Evolutionary conservation across 106 monocot genomes (phyloP).

Genomic region (Dioscorea dumetorum): DNA sequence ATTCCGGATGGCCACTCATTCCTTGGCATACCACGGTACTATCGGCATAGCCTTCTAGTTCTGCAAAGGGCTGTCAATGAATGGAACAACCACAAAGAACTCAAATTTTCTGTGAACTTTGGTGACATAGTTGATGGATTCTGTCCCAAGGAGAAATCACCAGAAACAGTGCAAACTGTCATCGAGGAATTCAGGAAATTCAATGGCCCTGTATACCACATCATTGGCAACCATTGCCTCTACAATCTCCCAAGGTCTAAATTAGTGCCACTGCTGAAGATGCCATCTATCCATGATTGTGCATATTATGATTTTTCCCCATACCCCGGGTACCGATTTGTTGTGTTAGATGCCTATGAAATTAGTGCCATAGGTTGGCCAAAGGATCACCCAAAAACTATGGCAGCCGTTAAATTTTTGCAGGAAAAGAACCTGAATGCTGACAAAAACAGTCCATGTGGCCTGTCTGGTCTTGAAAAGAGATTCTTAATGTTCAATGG

Average conservation of each 20-base stretch:
- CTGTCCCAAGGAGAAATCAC: conserved; percentile 63
- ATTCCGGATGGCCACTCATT: conserved; percentile 69
- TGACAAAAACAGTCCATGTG: conserved; percentile 70
- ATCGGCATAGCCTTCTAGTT: conserved; percentile 58
- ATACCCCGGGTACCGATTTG: conserved; percentile 40
- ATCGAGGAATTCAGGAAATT: conserved; percentile 65
- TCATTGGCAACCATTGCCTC: conserved; percentile 93
- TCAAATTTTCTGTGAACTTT: conserved; percentile 59
- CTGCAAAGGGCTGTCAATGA: conserved; percentile 45
- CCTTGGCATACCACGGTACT: conserved; percentile 49
- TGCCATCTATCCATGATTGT: conserved; percentile 26
- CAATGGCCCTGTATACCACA: conserved; percentile 63
- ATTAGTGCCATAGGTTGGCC: conserved; percentile 76
- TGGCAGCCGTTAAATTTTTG: conserved; percentile 41
- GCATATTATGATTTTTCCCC: conserved; percentile 90
- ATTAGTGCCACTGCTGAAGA: conserved; percentile 44
- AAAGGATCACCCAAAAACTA: conserved; percentile 42
- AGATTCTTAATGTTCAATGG: conserved; percentile 85
- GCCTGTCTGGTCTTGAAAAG: conserved; percentile 46
- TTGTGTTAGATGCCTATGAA: conserved; percentile 75
- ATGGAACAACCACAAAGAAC: conserved; percentile 39
- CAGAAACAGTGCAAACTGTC: conserved; percentile 39
- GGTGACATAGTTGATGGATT: conserved; percentile 83
- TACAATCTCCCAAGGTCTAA: conserved; percentile 70
- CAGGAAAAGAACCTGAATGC: conserved; percentile 70